A percentile compares a stretch with the other conserved stretches of the same genome.
phyloP scores from a whole-genome alignment of 441 rosid species.

The Adansonia rubrostipa region DNA sequence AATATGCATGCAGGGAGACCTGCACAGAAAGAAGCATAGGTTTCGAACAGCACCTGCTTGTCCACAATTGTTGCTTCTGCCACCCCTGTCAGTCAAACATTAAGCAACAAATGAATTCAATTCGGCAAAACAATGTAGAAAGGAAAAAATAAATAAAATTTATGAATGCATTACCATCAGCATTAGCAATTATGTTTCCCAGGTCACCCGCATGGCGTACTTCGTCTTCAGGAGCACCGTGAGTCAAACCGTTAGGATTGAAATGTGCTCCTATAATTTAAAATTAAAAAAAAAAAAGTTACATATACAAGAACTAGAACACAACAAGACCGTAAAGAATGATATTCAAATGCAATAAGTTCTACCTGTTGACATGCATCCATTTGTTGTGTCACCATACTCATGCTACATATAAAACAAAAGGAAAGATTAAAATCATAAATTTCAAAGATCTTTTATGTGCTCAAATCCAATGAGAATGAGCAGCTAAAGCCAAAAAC shows the following conservation, averaged over 20 bases:
- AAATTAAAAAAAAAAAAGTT: not conserved
- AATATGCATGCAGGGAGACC: not conserved
- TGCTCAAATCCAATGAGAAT: slow-evolving; percentile 10
- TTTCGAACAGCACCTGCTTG: slow-evolving; percentile 54
- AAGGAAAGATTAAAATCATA: not conserved
- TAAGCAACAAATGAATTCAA: not conserved
- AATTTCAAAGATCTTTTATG: not conserved
- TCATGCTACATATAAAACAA: slow-evolving; percentile 59
- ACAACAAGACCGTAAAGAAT: not conserved
- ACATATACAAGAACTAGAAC: not conserved
- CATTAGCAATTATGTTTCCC: slow-evolving; percentile 96
- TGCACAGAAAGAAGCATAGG: not conserved
- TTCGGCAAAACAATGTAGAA: not conserved
- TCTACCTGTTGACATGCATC: slow-evolving; percentile 91
- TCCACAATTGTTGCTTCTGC: slow-evolving; percentile 91
- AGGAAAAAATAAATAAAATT: slow-evolving; percentile 9
- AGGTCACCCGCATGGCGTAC: slow-evolving; percentile 99
- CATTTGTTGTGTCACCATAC: slow-evolving; percentile 96
- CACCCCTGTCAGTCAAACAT: slow-evolving; percentile 55
- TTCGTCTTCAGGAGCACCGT: slow-evolving; percentile 93
- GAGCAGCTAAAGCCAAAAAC: slow-evolving; percentile 27
- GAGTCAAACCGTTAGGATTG: slow-evolving; percentile 80
- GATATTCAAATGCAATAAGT: slow-evolving; percentile 16
- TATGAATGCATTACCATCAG: slow-evolving; percentile 60
- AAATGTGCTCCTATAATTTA: slow-evolving; percentile 72